Evolutionary conservation across 1,284 basidiomycete species (phyloP).

Genomic region (Moesziomyces globuligerus): DNA sequence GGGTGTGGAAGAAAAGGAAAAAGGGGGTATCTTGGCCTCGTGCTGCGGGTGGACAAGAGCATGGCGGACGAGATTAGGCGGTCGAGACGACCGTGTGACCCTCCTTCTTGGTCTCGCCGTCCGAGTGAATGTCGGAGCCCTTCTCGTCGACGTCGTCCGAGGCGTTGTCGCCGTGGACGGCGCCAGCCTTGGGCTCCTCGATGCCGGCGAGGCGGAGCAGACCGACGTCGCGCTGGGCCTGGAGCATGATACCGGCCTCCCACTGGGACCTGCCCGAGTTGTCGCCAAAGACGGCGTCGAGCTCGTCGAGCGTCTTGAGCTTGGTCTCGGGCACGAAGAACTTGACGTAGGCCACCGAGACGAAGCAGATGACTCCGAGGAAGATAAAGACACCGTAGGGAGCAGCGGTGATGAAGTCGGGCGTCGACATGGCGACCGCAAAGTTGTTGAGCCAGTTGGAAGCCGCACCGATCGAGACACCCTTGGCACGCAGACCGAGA

Average conservation of each 20-base stretch:
- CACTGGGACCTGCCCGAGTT: slow-evolving; percentile 44
- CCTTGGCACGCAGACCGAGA: slow-evolving; percentile 83
- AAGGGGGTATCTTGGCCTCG: slow-evolving; percentile 12
- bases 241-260: slow-evolving; percentile 44
- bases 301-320: slow-evolving; percentile 78
- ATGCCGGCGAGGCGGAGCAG: slow-evolving; percentile 48
- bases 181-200: slow-evolving; percentile 30
- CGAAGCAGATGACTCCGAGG: slow-evolving; percentile 75
- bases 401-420: slow-evolving; percentile 39
- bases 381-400: slow-evolving; percentile 74
- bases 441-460: slow-evolving; percentile 86
- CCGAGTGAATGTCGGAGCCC: slow-evolving; percentile 14
- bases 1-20: too few relatives aligned
- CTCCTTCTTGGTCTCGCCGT: slow-evolving; percentile 20
- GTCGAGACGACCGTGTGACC: slow-evolving; percentile 24
- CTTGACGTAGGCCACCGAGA: slow-evolving; percentile 72
- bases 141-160: slow-evolving; percentile 42
- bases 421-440: slow-evolving; percentile 67
- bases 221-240: slow-evolving; percentile 50
- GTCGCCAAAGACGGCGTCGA: slow-evolving; percentile 66
- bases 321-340: slow-evolving; percentile 80
- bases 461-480: slow-evolving; percentile 83
- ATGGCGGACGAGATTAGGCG: slow-evolving; percentile 12
- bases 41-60: too few relatives aligned
- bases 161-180: slow-evolving; percentile 16